These are phyloP conservation scores for Sporopachydermia quercuum DNA, from an alignment of 805 yeast species.

Conservation along the genomic window DNA sequence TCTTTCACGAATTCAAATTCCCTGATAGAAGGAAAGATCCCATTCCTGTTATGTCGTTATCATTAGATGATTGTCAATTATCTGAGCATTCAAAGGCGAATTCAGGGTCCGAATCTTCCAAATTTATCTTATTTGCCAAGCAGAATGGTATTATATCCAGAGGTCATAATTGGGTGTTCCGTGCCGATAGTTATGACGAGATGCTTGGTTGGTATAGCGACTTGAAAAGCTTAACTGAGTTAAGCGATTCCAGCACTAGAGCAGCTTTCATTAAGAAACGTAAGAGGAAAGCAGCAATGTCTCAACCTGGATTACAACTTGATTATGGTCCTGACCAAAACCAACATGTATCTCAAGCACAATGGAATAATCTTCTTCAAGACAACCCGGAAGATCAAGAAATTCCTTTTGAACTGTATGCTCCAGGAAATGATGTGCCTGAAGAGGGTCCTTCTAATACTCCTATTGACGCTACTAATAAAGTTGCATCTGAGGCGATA, in stretches of 20 bases:
- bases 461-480: not conserved
- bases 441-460: constrained; percentile 2
- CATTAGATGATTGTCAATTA: constrained; percentile 65
- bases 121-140: constrained; percentile 68
- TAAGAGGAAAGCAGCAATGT: constrained; percentile 8
- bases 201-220: constrained; percentile 83
- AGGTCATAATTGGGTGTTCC: constrained; percentile 90
- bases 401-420: not conserved
- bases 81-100: constrained; percentile 72
- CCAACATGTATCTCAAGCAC: no score
- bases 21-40: constrained; percentile 71
- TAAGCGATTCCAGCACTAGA: constrained; percentile 46
- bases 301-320: not conserved
- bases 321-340: not conserved
- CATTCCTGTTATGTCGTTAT: constrained; percentile 67
- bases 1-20: constrained; percentile 79
- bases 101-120: constrained; percentile 25
- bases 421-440: not conserved
- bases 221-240: constrained; percentile 47
- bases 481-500: not conserved
- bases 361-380: no score
- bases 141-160: constrained; percentile 61
- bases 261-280: constrained; percentile 28
- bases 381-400: not conserved
- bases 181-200: constrained; percentile 66